Conservation (phyloP, 148 eudicot species). For the Vaccinium macrocarpon region DNA sequence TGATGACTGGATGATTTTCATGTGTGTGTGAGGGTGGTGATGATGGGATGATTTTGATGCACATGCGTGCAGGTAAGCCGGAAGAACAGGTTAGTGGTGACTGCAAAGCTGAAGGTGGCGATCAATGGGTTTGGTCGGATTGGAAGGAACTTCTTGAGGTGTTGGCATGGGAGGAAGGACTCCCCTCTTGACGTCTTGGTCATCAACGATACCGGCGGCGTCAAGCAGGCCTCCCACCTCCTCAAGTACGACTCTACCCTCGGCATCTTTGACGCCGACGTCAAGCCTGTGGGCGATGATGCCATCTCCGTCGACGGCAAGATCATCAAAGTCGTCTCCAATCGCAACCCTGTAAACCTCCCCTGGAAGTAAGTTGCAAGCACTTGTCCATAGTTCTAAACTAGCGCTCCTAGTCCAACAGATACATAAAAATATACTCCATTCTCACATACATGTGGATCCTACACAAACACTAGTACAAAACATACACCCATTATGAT, state of each 20-base stretch:
- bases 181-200: slow-evolving; percentile 83
- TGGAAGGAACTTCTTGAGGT: slow-evolving; percentile 96
- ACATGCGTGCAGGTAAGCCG: slow-evolving; percentile 28
- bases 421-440: too few relatives aligned
- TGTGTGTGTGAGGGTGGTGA: not conserved
- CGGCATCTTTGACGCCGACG: slow-evolving; percentile 92
- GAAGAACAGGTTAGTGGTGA: slow-evolving; percentile 52
- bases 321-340: slow-evolving; percentile 76
- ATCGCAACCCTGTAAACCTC: slow-evolving; percentile 82
- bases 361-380: slow-evolving; percentile 68
- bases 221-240: slow-evolving; percentile 96
- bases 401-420: not conserved
- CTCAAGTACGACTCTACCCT: slow-evolving; percentile 98
- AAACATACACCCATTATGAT: not conserved
- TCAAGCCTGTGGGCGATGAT: slow-evolving; percentile 70
- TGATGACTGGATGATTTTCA: too few relatives aligned
- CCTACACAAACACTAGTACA: not conserved
- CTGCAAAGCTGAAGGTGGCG: slow-evolving; percentile 92
- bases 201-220: slow-evolving; percentile 97
- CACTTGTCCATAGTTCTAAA: not conserved
- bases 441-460: too few relatives aligned
- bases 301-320: slow-evolving; percentile 96
- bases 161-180: slow-evolving; percentile 96
- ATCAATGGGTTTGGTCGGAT: slow-evolving; percentile 96
- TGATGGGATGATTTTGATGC: slow-evolving; percentile 19